These are phyloP conservation scores for Yarrowia yakushimensis DNA, from an alignment of 805 yeast species.

Conservation along the genomic window DNA sequence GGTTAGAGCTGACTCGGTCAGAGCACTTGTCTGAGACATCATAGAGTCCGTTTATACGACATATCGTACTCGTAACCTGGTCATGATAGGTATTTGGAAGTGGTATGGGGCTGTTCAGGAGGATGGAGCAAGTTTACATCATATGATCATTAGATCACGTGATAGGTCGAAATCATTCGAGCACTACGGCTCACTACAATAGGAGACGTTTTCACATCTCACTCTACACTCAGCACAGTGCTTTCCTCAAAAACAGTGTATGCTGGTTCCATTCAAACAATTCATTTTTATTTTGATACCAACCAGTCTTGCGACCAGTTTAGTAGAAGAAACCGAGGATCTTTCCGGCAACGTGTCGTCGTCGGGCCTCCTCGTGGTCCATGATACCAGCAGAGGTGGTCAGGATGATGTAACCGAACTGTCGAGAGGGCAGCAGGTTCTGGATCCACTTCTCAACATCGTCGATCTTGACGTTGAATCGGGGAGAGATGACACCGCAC, in stretches of 20 bases:
- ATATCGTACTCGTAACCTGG: too few relatives aligned
- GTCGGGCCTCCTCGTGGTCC: conserved; percentile 99
- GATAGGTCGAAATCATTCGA: too few relatives aligned
- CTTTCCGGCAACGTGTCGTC: conserved; percentile 99
- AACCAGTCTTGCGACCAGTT: conserved; percentile 27
- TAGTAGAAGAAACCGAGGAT: conserved; percentile 97
- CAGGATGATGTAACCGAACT: conserved; percentile 95
- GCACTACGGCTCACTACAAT: too few relatives aligned
- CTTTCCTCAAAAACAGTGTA: neutral
- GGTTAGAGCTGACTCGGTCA: too few relatives aligned
- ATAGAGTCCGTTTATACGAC: too few relatives aligned
- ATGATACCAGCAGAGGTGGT: conserved; percentile 99
- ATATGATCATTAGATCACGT: too few relatives aligned
- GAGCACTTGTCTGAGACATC: too few relatives aligned
- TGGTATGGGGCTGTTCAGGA: too few relatives aligned
- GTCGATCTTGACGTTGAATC: conserved; percentile 93
- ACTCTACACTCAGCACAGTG: conserved; percentile 1
- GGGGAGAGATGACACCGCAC: conserved; percentile 98
- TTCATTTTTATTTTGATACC: neutral
- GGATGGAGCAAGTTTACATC: too few relatives aligned
- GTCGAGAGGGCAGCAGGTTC: conserved; percentile 98
- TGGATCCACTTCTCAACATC: conserved; percentile 98
- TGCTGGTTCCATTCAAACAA: neutral
- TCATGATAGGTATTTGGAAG: too few relatives aligned
- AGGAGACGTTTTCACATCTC: too few relatives aligned